Evolutionary conservation across 768 basidiomycete genomes (phyloP).

Genomic region (Boletales sp.): DNA sequence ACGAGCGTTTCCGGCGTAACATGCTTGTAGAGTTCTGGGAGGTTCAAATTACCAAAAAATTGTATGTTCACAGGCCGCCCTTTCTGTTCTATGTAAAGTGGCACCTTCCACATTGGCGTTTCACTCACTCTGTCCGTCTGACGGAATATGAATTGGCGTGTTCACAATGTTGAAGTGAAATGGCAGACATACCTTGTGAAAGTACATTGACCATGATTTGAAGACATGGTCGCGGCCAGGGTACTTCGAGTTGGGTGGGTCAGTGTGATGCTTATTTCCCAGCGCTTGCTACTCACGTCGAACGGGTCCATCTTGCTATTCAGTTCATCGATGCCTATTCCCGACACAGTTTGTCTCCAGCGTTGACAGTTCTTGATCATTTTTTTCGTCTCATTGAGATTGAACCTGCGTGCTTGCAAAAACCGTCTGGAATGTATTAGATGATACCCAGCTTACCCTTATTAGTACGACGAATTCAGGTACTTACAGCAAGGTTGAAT

Average conservation of each 20-base stretch:
- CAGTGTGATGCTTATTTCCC: neutral
- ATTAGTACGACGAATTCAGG: neutral
- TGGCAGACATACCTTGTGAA: slow-evolving; percentile 56
- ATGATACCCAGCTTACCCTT: no score
- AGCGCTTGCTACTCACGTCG: slow-evolving; percentile 45
- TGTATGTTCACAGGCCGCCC: slow-evolving; percentile 73
- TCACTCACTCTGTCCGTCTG: slow-evolving; percentile 65
- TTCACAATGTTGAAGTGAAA: neutral
- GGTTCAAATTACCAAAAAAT: slow-evolving; percentile 55
- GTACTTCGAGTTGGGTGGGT: slow-evolving; percentile 41
- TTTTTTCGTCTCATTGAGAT: slow-evolving; percentile 52
- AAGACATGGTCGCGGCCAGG: slow-evolving; percentile 67
- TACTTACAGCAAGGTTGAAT: slow-evolving; percentile 56
- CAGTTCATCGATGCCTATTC: slow-evolving; percentile 62
- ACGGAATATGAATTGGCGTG: neutral
- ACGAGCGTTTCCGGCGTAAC: slow-evolving; percentile 60
- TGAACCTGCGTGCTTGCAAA: slow-evolving; percentile 67
- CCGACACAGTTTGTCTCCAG: slow-evolving; percentile 65
- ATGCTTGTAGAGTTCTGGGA: slow-evolving; percentile 52
- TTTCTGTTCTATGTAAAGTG: slow-evolving; percentile 37
- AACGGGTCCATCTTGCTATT: slow-evolving; percentile 64
- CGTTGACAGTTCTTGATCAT: slow-evolving; percentile 67
- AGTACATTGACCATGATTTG: slow-evolving; percentile 75
- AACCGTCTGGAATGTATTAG: slow-evolving; percentile 51
- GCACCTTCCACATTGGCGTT: neutral